Conservation (phyloP, 2,329 filamentous ascomycete genomes). For the Scytalidium lignicola region DNA sequence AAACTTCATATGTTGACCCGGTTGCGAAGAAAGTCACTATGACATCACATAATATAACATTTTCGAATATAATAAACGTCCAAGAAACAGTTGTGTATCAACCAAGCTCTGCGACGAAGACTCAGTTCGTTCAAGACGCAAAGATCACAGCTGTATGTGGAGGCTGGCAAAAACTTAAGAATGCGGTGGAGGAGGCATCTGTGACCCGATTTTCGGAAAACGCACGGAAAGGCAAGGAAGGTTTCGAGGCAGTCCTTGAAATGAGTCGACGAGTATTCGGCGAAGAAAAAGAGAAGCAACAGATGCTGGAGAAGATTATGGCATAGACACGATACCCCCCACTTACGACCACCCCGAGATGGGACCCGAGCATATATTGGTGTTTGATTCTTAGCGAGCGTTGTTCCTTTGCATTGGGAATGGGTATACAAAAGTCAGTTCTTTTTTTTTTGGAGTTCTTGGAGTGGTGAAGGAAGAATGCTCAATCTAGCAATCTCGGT, state of each 20-base stretch:
- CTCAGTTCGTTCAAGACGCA: slow-evolving; percentile 82
- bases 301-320: slow-evolving; percentile 12
- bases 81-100: slow-evolving; percentile 89
- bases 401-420: background rate
- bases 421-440: background rate
- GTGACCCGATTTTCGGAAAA: slow-evolving; percentile 90
- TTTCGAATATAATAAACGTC: slow-evolving; percentile 82
- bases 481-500: background rate
- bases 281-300: slow-evolving; percentile 62
- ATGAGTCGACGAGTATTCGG: slow-evolving; percentile 90
- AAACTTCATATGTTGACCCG: slow-evolving; percentile 93
- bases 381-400: background rate
- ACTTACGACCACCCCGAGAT: background rate
- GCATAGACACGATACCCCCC: background rate
- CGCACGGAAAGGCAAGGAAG: slow-evolving; percentile 81
- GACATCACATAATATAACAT: slow-evolving; percentile 93
- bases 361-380: background rate
- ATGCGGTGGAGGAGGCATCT: slow-evolving; percentile 88
- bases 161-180: slow-evolving; percentile 96
- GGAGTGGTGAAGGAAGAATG: background rate
- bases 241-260: slow-evolving; percentile 89
- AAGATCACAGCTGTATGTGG: slow-evolving; percentile 92
- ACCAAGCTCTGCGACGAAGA: slow-evolving; percentile 54
- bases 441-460: background rate
- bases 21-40: slow-evolving; percentile 82